A percentile compares a stretch with the other conserved stretches of the same genome.
These are phyloP conservation scores for Porcisia deanei DNA, from an alignment of 208 protist species.

Conservation along the genomic window DNA sequence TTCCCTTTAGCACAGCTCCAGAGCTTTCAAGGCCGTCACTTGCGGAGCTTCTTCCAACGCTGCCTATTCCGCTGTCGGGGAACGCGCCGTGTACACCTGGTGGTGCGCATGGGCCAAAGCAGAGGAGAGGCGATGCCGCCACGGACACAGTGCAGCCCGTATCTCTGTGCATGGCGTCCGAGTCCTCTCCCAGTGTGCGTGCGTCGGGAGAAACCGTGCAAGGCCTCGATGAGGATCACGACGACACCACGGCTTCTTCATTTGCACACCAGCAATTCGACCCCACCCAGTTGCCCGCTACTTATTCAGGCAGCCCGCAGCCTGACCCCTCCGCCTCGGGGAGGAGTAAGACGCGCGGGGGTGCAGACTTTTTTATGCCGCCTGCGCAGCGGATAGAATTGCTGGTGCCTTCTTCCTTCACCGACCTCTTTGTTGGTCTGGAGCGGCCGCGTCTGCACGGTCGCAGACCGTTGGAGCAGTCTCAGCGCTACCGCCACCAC, in stretches of 20 bases:
- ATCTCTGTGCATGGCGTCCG: not conserved
- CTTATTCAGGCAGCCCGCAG: not conserved
- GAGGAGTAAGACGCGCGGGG: not conserved
- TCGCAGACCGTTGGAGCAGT: not conserved
- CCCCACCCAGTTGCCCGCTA: not conserved
- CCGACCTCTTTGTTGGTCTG: constrained; percentile 29
- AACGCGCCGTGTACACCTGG: not conserved
- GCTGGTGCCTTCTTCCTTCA: constrained; percentile 6
- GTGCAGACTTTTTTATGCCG: not conserved
- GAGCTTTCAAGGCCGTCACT: constrained; percentile 7
- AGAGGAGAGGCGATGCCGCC: not conserved
- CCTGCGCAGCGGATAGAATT: not conserved
- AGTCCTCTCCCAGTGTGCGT: constrained; percentile 11
- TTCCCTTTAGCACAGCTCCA: constrained; percentile 5
- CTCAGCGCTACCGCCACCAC: not conserved
- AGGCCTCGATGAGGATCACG: not conserved
- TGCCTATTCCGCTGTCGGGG: not conserved
- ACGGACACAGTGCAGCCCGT: not conserved
- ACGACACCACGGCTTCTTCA: not conserved
- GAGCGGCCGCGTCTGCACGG: constrained; percentile 16
- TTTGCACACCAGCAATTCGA: not conserved
- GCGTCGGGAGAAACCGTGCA: constrained; percentile 1
- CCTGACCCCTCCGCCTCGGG: not conserved
- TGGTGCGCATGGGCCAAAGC: not conserved
- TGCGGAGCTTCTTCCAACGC: constrained; percentile 8